These are phyloP conservation scores for Thinopyrum elongatum DNA, from an alignment of 176 grass and related monocot genomes.

Conservation along the genomic window DNA sequence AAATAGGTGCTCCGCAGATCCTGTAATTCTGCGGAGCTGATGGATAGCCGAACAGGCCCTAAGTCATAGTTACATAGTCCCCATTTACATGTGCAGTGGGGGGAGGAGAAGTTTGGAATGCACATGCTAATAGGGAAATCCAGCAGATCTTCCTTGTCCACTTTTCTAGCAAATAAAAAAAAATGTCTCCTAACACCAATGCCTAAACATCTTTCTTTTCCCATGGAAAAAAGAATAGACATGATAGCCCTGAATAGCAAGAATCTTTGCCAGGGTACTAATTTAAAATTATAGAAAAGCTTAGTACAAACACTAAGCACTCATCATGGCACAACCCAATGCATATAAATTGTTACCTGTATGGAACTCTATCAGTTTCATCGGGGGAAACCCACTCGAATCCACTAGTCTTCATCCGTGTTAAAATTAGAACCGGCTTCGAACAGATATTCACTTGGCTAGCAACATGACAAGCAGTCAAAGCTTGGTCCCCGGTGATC, in stretches of 20 bases:
- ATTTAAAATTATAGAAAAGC: background rate
- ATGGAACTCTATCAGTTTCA: constrained; percentile 80
- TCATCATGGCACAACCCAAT: background rate
- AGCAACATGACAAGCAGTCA: constrained; percentile 97
- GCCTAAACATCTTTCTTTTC: background rate
- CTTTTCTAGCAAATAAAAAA: background rate
- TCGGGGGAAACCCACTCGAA: constrained; percentile 96
- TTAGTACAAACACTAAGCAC: background rate
- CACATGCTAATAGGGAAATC: background rate
- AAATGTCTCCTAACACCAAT: background rate
- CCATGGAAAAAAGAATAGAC: background rate
- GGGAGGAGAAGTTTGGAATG: background rate
- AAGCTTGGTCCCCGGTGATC: constrained; percentile 97
- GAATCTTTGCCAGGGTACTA: background rate
- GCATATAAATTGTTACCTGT: constrained; percentile 56
- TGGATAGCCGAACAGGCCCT: too few species aligned
- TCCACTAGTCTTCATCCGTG: constrained; percentile 39
- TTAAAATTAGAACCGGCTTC: constrained; percentile 82
- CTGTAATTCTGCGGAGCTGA: too few species aligned
- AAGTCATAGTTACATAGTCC: background rate
- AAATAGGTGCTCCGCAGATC: too few species aligned
- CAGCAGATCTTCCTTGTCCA: background rate
- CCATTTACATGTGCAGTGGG: background rate
- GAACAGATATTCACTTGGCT: constrained; percentile 93
- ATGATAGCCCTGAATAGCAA: background rate